A percentile compares a stretch with the other conserved stretches of the same genome.
phyloP scores from a whole-genome alignment of 495 filamentous ascomycete genomes.

The Lineolata rhizophorae region DNA sequence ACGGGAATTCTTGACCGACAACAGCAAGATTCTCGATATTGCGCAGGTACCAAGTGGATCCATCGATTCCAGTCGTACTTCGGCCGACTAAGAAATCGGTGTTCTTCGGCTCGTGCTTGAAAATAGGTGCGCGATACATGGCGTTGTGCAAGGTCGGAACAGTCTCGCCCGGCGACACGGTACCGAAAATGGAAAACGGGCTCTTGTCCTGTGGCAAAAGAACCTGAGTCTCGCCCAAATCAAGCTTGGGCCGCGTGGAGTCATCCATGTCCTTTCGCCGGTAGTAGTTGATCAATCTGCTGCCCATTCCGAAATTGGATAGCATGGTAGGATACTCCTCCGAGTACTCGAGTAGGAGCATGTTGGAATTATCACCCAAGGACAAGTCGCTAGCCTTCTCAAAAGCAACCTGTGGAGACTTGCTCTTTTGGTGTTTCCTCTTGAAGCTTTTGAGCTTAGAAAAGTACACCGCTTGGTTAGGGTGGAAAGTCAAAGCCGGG shows the following conservation, averaged over 20 bases:
- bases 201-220: slow-evolving; percentile 85
- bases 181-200: slow-evolving; percentile 85
- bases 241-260: slow-evolving; percentile 44
- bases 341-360: slow-evolving; percentile 79
- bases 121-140: slow-evolving; percentile 88
- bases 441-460: slow-evolving; percentile 45
- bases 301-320: slow-evolving; percentile 95
- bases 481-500: slow-evolving; percentile 40
- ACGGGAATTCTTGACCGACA: slow-evolving; percentile 81
- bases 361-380: slow-evolving; percentile 67
- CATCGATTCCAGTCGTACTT: slow-evolving; percentile 48
- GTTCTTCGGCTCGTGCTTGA: slow-evolving; percentile 53
- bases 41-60: slow-evolving; percentile 56
- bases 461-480: slow-evolving; percentile 28
- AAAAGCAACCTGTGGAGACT: slow-evolving; percentile 53
- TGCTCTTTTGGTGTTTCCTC: slow-evolving; percentile 56
- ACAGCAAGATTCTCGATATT: slow-evolving; percentile 76
- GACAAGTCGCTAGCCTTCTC: slow-evolving; percentile 52
- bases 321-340: slow-evolving; percentile 81
- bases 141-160: slow-evolving; percentile 80
- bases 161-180: slow-evolving; percentile 71
- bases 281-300: slow-evolving; percentile 87
- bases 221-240: slow-evolving; percentile 68
- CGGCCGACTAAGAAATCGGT: slow-evolving; percentile 80
- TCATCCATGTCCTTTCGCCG: slow-evolving; percentile 69